These are phyloP conservation scores for Hypoxylon sp. DNA, from an alignment of 2,329 filamentous ascomycete genomes.

Conservation along the genomic window DNA sequence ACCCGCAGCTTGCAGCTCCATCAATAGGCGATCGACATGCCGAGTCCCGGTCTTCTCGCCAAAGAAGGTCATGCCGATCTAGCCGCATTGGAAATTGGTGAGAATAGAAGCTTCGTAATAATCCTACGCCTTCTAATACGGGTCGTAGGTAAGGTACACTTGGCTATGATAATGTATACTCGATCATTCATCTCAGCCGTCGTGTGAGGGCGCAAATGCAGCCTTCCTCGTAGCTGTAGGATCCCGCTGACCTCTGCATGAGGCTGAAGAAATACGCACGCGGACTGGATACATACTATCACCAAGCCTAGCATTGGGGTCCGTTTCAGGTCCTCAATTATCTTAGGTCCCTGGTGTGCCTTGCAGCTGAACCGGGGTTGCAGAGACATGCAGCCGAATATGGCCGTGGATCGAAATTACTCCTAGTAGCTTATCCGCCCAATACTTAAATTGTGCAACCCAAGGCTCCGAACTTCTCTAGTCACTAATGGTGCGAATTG, in stretches of 20 bases:
- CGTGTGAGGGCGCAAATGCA: neutral
- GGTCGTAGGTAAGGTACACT: neutral
- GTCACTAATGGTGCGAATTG: neutral
- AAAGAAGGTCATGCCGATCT: no score
- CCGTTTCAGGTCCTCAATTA: slow-evolving; percentile 15
- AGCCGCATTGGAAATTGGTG: no score
- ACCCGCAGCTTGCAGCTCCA: slow-evolving; percentile 35
- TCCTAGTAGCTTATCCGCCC: slow-evolving; percentile 27
- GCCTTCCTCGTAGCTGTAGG: slow-evolving; percentile 10
- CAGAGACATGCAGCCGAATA: slow-evolving; percentile 30
- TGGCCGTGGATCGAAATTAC: slow-evolving; percentile 30
- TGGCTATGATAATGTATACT: no score
- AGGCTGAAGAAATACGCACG: slow-evolving; percentile 19
- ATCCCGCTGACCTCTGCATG: slow-evolving; percentile 17
- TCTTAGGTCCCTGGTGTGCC: slow-evolving; percentile 27
- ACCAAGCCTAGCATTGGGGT: no score
- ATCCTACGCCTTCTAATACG: neutral
- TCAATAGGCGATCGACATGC: no score
- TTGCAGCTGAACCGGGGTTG: slow-evolving; percentile 28
- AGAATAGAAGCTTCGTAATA: neutral
- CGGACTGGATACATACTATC: neutral
- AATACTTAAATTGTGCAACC: slow-evolving; percentile 30
- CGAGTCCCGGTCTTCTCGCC: no score
- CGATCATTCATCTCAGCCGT: no score
- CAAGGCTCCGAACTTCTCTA: slow-evolving; percentile 13